Percentiles rank a stretch among this genome's conserved stretches.
phyloP scores from a whole-genome alignment of 176 grass and related monocot species.

The Otatea glauca region DNA sequence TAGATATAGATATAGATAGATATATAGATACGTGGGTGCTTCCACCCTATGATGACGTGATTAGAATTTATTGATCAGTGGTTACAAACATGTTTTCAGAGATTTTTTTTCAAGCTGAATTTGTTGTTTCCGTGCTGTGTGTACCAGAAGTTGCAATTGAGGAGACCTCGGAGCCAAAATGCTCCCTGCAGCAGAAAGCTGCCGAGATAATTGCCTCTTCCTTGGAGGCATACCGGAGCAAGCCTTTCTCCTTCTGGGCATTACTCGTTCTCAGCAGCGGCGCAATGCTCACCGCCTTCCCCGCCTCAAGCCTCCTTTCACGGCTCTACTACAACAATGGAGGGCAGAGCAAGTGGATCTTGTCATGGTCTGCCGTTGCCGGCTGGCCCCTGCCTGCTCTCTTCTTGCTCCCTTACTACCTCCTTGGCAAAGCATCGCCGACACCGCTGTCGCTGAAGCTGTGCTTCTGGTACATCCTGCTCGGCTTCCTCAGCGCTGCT shows the following conservation, averaged over 20 bases:
- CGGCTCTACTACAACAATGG: slow-evolving; percentile 80
- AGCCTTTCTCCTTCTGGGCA: slow-evolving; percentile 56
- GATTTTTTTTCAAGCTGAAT: neutral
- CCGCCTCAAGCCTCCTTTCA: slow-evolving; percentile 73
- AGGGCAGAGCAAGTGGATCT: slow-evolving; percentile 87
- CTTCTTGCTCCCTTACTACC: slow-evolving; percentile 57
- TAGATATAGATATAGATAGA: too few species aligned
- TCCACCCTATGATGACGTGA: neutral
- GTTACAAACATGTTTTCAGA: neutral
- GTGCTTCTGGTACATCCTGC: slow-evolving; percentile 63
- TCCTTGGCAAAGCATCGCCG: slow-evolving; percentile 50
- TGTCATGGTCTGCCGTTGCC: slow-evolving; percentile 83
- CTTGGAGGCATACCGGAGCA: slow-evolving; percentile 56
- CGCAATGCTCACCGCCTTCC: slow-evolving; percentile 83
- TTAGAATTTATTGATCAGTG: neutral
- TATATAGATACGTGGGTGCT: too few species aligned
- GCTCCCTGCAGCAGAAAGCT: slow-evolving; percentile 31
- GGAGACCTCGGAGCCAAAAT: slow-evolving; percentile 13
- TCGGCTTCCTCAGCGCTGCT: slow-evolving; percentile 79
- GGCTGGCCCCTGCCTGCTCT: slow-evolving; percentile 75
- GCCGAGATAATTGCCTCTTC: slow-evolving; percentile 30
- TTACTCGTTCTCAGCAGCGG: slow-evolving; percentile 50
- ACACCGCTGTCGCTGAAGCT: slow-evolving; percentile 54
- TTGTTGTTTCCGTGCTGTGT: neutral
- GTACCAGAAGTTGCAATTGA: slow-evolving; percentile 6